Base-by-base conservation (phyloP, 202 grass and related monocot species). In the Miscanthus sacchariflorus region DNA sequence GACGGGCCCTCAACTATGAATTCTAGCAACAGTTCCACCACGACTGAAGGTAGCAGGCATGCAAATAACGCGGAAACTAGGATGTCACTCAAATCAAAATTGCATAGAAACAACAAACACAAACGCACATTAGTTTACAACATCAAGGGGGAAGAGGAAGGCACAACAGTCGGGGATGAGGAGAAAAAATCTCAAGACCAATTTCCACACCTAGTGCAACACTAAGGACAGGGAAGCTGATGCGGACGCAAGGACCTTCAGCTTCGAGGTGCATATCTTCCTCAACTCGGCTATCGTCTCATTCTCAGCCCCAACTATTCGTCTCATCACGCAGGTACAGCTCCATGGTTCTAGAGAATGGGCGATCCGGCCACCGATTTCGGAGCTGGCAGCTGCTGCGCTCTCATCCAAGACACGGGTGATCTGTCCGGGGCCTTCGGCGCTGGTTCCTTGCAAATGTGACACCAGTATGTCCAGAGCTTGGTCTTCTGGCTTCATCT, bases 301-400 rank as follows among this genome's bases (percentile, higher is more conserved):
- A 15, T 42, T 70, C 74, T 92, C 91, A 45, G 97, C 93, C 79
- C 45, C 44, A 63, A 89, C 79, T 15, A 92, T 87, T 81, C 85
- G 93, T 76, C 97, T 92, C 61, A 95, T n/a, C 19, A 88, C 90
- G 50, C 38, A 46, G 24, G 92, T 71, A 30, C 72, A 82, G 83
- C 89, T 91, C 97, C 97, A 99, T 1, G 86, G 88, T 85, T 91
- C 87, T 25, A 95, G 61, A 36, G 89, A 90, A 50, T 78, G 82
- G 14, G 83, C 83, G 84, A 99, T 90, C 49, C 88, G 84, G 43
- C 89, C 85, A 46, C 97, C 94, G 21, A 95, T 36, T 63, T 93
- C 88, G 39, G 86, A 73, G 58, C 73, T 88, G 14, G 82, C 80
- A 10, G 44, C 45, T 72, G 65, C 87, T 88, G 85, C 58, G 27